Conservation (phyloP, 257 asterid genomes). For the Cinchona pubescens region DNA sequence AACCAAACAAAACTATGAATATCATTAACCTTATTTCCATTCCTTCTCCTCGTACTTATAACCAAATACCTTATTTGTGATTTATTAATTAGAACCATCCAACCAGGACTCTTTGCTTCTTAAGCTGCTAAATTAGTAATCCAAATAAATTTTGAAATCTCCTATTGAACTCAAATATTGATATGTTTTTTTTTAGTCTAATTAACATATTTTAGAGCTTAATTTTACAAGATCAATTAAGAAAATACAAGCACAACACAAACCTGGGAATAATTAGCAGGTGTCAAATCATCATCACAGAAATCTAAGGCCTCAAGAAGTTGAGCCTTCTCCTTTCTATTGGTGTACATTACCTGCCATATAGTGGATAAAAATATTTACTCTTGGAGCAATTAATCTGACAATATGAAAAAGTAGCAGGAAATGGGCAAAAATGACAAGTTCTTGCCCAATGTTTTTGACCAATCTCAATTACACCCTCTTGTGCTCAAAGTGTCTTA, state of each 20-base stretch:
- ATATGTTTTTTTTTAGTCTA: not conserved
- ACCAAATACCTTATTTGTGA: too few relatives aligned
- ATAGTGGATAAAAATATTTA: not conserved
- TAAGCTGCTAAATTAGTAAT: not conserved
- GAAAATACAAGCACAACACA: not conserved
- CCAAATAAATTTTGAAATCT: not conserved
- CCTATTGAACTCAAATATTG: too few relatives aligned
- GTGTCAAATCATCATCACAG: conserved; percentile 13
- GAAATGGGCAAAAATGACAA: not conserved
- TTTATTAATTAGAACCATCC: too few relatives aligned
- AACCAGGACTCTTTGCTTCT: not conserved
- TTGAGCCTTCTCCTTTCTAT: conserved; percentile 27
- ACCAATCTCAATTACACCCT: too few relatives aligned
- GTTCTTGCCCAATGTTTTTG: too few relatives aligned
- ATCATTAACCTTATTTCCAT: too few relatives aligned
- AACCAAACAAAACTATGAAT: too few relatives aligned
- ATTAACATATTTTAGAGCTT: too few relatives aligned
- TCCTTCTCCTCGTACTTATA: too few relatives aligned
- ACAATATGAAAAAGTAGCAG: not conserved
- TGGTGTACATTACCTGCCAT: conserved; percentile 24
- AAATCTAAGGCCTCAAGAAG: conserved; percentile 26
- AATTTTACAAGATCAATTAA: not conserved
- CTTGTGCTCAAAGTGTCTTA: too few relatives aligned
- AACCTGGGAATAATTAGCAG: conserved; percentile 20
- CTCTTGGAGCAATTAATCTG: not conserved